Percentiles rank a stretch among this genome's conserved stretches.
phyloP scores from a whole-genome alignment of 768 basidiomycete genomes.

The Auricularia sp. region DNA sequence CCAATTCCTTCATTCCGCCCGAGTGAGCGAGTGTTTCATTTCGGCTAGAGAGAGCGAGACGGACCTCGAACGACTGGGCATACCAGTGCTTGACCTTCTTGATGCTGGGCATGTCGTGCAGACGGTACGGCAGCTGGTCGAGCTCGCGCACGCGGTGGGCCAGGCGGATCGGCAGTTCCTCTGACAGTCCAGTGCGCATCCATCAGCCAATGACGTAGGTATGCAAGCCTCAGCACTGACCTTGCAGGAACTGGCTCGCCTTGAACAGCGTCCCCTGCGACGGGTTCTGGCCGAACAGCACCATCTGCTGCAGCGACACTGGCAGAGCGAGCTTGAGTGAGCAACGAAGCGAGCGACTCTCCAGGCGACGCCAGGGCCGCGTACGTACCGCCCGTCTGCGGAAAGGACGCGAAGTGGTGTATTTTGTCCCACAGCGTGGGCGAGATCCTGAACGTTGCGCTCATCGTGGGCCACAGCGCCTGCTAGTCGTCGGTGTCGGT shows the following conservation, averaged over 20 bases:
- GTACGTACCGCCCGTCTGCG: slow-evolving; percentile 76
- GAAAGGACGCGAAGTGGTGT: slow-evolving; percentile 83
- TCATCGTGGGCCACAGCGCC: slow-evolving; percentile 18
- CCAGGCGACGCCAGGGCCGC: not conserved
- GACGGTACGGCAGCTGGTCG: slow-evolving; percentile 84
- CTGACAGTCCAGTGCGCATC: too few species aligned
- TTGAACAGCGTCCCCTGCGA: slow-evolving; percentile 89
- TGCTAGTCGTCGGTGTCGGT: too few species aligned
- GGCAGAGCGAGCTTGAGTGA: not conserved
- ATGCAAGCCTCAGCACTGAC: slow-evolving; percentile 25
- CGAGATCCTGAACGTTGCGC: slow-evolving; percentile 55
- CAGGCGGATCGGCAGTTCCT: slow-evolving; percentile 90
- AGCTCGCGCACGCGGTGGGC: slow-evolving; percentile 95
- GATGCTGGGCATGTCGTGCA: slow-evolving; percentile 86
- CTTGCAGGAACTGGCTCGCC: slow-evolving; percentile 80
- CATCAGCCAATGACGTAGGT: slow-evolving; percentile 11
- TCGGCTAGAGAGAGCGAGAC: slow-evolving; percentile 15
- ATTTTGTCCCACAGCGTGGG: slow-evolving; percentile 80
- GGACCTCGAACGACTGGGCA: slow-evolving; percentile 93
- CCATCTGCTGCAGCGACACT: slow-evolving; percentile 98
- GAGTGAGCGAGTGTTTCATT: not conserved
- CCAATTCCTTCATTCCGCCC: slow-evolving; percentile 56
- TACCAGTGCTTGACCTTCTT: slow-evolving; percentile 97
- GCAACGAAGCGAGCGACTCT: not conserved
- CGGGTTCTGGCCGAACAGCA: slow-evolving; percentile 92